These are phyloP conservation scores for Saposhnikovia divaricata DNA, from an alignment of 129 eudicot species.

Conservation along the genomic window DNA sequence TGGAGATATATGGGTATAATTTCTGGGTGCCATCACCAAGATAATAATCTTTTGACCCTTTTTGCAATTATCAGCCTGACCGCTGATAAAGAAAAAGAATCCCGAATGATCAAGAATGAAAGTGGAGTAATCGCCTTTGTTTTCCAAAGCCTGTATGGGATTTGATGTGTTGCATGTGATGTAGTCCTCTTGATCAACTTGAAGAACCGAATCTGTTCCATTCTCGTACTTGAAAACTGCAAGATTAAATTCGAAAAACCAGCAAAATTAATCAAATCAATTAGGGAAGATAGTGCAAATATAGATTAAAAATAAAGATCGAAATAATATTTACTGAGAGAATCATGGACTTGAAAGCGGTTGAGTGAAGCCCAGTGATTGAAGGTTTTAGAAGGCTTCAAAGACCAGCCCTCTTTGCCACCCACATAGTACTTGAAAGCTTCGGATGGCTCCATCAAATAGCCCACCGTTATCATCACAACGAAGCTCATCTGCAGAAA, in stretches of 20 bases:
- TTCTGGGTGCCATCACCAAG: constrained; percentile 34
- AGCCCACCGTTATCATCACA: not conserved
- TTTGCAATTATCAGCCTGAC: constrained; percentile 39
- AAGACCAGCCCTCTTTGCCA: constrained; percentile 2
- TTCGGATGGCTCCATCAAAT: not conserved
- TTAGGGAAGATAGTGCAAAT: not conserved
- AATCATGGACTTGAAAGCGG: not conserved
- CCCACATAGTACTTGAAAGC: not conserved
- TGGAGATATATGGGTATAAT: not conserved
- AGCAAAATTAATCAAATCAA: not conserved
- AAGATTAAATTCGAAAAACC: not conserved
- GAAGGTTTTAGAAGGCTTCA: constrained; percentile 1
- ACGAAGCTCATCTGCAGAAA: not conserved
- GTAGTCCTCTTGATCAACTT: constrained; percentile 48
- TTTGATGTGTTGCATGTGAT: constrained; percentile 41
- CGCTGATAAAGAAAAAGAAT: constrained; percentile 69
- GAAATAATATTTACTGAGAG: not conserved
- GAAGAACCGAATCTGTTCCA: constrained; percentile 53
- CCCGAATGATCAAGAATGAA: constrained; percentile 45
- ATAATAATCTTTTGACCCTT: constrained; percentile 46
- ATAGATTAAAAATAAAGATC: not conserved
- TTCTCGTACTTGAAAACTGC: constrained; percentile 58
- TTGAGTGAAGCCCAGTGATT: not conserved
- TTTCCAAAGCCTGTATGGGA: constrained; percentile 22
- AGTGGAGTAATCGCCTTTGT: constrained; percentile 25